A percentile compares a stretch with the other conserved stretches of the same genome.
Conservation (phyloP, 495 filamentous ascomycete species). For the Daldinia loculata region DNA sequence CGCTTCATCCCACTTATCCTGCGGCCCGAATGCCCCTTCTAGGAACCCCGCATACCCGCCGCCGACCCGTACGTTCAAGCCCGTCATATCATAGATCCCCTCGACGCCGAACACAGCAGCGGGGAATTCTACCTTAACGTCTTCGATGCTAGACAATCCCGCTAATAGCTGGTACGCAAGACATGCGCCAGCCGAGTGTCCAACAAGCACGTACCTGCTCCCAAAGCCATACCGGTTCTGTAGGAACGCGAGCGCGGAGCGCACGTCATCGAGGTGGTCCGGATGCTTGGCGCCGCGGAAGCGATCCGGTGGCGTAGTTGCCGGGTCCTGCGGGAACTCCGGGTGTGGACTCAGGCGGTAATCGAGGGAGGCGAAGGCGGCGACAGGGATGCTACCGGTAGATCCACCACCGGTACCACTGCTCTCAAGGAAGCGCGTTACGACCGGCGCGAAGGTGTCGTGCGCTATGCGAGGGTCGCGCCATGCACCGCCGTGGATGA, state of each 20-base stretch:
- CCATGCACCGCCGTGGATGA: conserved; percentile 92
- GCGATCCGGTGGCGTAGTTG: conserved; percentile 40
- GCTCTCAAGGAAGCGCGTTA: conserved; percentile 54
- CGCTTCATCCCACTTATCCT: conserved; percentile 41
- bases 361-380: conserved; percentile 75
- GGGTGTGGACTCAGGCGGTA: conserved; percentile 85
- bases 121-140: conserved; percentile 8
- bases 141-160: not conserved
- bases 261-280: conserved; percentile 76
- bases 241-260: conserved; percentile 67
- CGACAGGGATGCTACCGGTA: conserved; percentile 50
- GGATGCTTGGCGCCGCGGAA: conserved; percentile 69
- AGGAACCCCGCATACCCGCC: conserved; percentile 39
- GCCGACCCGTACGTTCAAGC: conserved; percentile 36
- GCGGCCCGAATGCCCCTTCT: conserved; percentile 38
- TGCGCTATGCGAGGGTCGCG: conserved; percentile 73
- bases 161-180: conserved; percentile 69
- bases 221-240: conserved; percentile 62
- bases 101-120: conserved; percentile 40
- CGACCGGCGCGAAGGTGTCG: conserved; percentile 57
- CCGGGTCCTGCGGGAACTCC: conserved; percentile 60
- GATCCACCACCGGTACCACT: not conserved
- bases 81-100: conserved; percentile 46
- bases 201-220: conserved; percentile 68
- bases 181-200: conserved; percentile 80